phyloP scores from a whole-genome alignment of 768 basidiomycete species.

The Russula sp. region DNA sequence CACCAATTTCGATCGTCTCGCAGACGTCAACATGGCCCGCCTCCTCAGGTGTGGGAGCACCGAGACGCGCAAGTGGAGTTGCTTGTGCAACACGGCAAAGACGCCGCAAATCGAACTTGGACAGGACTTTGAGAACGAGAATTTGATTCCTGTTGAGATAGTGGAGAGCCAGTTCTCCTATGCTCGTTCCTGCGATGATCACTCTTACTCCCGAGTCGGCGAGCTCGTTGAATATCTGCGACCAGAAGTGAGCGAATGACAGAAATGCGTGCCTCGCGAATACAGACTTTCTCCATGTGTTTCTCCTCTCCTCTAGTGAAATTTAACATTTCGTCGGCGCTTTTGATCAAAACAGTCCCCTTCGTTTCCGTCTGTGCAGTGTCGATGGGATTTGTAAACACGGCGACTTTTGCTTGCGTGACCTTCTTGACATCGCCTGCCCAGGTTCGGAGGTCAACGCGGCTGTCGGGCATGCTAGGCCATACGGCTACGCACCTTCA shows the following conservation, averaged over 20 bases:
- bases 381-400: conserved; percentile 91
- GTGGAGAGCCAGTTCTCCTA: conserved; percentile 95
- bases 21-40: conserved; percentile 91
- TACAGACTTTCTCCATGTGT: conserved; percentile 78
- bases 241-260: conserved; percentile 2
- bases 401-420: conserved; percentile 84
- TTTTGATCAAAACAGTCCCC: conserved; percentile 94
- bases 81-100: conserved; percentile 94
- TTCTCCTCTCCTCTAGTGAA: conserved; percentile 96
- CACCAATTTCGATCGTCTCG: conserved; percentile 94
- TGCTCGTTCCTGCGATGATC: conserved; percentile 85
- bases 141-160: conserved; percentile 93
- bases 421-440: conserved; percentile 79
- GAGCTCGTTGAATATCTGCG: conserved; percentile 92
- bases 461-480: background rate
- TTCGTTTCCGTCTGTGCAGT: conserved; percentile 98
- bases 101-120: conserved; percentile 95
- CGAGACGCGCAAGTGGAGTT: conserved; percentile 91
- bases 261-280: background rate
- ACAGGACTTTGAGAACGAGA: conserved; percentile 93
- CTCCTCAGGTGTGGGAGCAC: conserved; percentile 94
- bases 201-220: conserved; percentile 92
- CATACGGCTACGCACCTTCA: conserved; percentile 54
- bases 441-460: background rate
- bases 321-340: conserved; percentile 93